These are phyloP conservation scores for Coriolopsis trogii DNA, from an alignment of 1,284 basidiomycete genomes.

Conservation along the genomic window DNA sequence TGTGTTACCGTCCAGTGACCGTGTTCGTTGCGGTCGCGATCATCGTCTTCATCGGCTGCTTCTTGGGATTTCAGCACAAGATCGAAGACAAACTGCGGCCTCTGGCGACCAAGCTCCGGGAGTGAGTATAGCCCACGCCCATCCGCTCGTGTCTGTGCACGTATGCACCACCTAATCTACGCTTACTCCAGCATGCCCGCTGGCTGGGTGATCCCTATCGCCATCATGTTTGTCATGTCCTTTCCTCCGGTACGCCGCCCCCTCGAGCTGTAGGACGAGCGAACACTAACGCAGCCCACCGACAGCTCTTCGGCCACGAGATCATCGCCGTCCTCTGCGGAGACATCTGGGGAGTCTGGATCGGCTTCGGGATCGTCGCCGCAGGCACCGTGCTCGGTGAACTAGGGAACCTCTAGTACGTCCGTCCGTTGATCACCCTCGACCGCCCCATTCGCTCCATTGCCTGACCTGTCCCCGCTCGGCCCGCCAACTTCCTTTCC, in stretches of 20 bases:
- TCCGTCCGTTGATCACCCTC: too few relatives aligned
- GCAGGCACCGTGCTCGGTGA: conserved; percentile 70
- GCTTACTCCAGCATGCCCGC: conserved; percentile 24
- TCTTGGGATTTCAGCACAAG: conserved; percentile 57
- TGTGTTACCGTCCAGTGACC: neutral
- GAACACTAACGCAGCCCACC: neutral
- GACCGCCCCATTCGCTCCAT: neutral
- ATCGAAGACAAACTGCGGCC: conserved; percentile 62
- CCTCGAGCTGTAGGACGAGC: neutral
- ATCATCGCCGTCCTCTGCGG: conserved; percentile 75
- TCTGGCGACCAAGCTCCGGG: conserved; percentile 50
- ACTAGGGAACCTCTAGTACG: conserved; percentile 68
- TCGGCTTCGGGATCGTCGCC: conserved; percentile 68
- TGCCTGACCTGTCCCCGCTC: neutral
- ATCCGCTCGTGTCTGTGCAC: too few relatives aligned
- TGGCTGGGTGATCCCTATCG: conserved; percentile 89
- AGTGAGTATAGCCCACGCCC: conserved; percentile 32
- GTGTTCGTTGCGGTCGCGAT: neutral
- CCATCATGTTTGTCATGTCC: conserved; percentile 73
- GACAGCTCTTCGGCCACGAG: conserved; percentile 74
- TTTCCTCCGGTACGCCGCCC: conserved; percentile 65
- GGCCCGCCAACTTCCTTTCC: neutral
- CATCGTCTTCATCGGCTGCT: conserved; percentile 46
- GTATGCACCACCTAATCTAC: too few relatives aligned
- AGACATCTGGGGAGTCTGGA: conserved; percentile 71